A percentile compares a stretch with the other conserved stretches of the same genome.
Evolutionary conservation across 164 flowering plant species (phyloP).

Genomic region (Nelumbo lutea): DNA sequence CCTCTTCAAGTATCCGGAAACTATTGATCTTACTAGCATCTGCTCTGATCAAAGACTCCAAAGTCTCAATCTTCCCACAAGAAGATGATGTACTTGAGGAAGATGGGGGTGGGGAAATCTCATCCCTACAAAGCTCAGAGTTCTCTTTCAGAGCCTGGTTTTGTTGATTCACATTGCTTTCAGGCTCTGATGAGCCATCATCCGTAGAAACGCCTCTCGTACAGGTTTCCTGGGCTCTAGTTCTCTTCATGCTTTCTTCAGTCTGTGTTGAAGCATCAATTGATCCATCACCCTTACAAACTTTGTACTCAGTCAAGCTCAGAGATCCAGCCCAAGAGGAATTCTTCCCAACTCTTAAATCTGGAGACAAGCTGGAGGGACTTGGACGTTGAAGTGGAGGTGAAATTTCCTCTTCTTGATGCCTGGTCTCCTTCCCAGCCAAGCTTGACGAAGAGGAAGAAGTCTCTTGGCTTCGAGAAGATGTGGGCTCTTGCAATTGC

Average conservation of each 20-base stretch:
- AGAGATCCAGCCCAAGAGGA: constrained; percentile 44
- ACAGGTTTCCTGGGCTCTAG: constrained; percentile 50
- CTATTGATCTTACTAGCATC: constrained; percentile 70
- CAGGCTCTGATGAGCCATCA: constrained; percentile 45
- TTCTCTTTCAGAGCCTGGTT: constrained; percentile 35
- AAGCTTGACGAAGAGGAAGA: constrained; percentile 67
- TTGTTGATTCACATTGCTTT: constrained; percentile 19
- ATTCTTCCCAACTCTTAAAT: constrained; percentile 39
- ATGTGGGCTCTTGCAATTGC: constrained; percentile 49
- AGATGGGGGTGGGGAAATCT: constrained; percentile 58
- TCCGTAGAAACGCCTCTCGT: constrained; percentile 87
- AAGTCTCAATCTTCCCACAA: constrained; percentile 70
- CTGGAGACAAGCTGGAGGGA: constrained; percentile 57
- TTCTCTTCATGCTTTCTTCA: constrained; percentile 38
- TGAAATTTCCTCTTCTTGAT: constrained; percentile 63
- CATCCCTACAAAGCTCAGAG: constrained; percentile 31
- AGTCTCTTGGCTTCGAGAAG: constrained; percentile 66
- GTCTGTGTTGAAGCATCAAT: constrained; percentile 93
- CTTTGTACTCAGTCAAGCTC: constrained; percentile 65
- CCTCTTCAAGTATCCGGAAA: constrained; percentile 70
- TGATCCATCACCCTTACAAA: constrained; percentile 46
- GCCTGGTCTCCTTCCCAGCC: constrained; percentile 47
- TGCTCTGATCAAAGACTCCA: constrained; percentile 86
- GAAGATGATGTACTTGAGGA: constrained; percentile 67
- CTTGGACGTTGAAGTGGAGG: constrained; percentile 41